A percentile compares a stretch with the other conserved stretches of the same genome.
Conservation (phyloP, 2,329 filamentous ascomycete species). For the Coleophoma cylindrospora region DNA sequence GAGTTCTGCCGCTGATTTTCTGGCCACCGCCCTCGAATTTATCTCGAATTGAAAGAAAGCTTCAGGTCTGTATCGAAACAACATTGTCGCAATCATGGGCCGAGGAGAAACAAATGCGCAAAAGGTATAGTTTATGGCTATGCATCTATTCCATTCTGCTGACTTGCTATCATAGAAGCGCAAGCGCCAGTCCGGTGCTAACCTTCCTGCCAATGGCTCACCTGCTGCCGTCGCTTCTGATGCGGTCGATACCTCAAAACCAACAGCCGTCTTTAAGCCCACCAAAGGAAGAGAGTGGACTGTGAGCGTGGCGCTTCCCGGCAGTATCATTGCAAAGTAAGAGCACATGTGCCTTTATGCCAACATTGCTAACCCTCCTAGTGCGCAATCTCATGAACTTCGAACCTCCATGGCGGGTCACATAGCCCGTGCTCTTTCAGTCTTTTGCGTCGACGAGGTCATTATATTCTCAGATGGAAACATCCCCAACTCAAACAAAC, state of each 20-base stretch:
- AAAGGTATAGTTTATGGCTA: constrained; percentile 7
- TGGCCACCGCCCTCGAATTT: constrained; percentile 9
- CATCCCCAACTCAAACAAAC: constrained; percentile 18
- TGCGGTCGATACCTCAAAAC: constrained; percentile 50
- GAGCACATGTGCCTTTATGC: constrained; percentile 15
- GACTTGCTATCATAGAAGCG: constrained; percentile 21
- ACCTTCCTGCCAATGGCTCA: constrained; percentile 18
- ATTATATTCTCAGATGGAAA: constrained; percentile 75
- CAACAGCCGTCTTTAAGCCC: constrained; percentile 64
- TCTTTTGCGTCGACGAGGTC: constrained; percentile 82
- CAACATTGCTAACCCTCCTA: constrained; percentile 7
- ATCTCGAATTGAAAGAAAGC: constrained; percentile 1
- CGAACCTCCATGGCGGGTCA: constrained; percentile 69
- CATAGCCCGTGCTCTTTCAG: constrained; percentile 74
- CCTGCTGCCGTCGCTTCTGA: constrained; percentile 23
- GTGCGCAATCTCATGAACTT: constrained; percentile 47
- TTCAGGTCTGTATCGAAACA: neutral
- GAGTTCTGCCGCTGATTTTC: constrained; percentile 10
- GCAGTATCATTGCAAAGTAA: constrained; percentile 72
- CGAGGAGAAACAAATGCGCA: constrained; percentile 24
- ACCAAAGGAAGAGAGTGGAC: constrained; percentile 63
- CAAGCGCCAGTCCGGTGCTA: constrained; percentile 23
- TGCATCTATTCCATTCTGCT: neutral
- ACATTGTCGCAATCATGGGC: constrained; percentile 18
- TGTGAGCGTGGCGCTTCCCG: constrained; percentile 71